Evolutionary conservation across 208 protist genomes (phyloP).

Genomic region (Acanthamoeba divionensis): DNA sequence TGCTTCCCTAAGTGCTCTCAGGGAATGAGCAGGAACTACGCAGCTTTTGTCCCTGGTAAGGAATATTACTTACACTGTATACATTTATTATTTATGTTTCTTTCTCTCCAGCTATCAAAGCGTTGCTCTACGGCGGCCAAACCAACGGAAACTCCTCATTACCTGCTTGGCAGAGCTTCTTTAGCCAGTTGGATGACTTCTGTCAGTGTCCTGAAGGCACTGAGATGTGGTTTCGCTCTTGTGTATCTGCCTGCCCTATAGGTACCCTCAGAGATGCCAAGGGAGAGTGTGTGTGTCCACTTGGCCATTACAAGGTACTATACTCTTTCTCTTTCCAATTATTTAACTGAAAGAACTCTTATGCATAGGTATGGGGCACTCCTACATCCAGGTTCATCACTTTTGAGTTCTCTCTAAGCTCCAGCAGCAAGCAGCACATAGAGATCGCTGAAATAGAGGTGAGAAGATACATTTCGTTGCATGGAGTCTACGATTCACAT

Average conservation of each 20-base stretch:
- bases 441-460: too few relatives aligned
- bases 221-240: not conserved
- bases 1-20: not conserved
- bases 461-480: too few relatives aligned
- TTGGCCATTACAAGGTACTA: not conserved
- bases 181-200: not conserved
- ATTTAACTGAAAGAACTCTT: not conserved
- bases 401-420: conserved; percentile 1
- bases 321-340: not conserved
- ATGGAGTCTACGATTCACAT: too few relatives aligned
- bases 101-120: not conserved
- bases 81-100: not conserved
- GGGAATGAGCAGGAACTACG: not conserved
- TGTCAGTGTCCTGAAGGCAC: not conserved
- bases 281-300: not conserved
- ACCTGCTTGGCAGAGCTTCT: conserved; percentile 24
- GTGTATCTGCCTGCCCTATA: not conserved
- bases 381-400: not conserved
- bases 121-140: too few relatives aligned
- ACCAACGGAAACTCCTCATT: not conserved
- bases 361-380: not conserved
- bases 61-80: not conserved
- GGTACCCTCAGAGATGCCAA: not conserved
- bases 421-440: too few relatives aligned
- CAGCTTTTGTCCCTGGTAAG: not conserved